These are phyloP conservation scores for Marasmius oreades DNA, from an alignment of 1,284 basidiomycete species.

Conservation along the genomic window DNA sequence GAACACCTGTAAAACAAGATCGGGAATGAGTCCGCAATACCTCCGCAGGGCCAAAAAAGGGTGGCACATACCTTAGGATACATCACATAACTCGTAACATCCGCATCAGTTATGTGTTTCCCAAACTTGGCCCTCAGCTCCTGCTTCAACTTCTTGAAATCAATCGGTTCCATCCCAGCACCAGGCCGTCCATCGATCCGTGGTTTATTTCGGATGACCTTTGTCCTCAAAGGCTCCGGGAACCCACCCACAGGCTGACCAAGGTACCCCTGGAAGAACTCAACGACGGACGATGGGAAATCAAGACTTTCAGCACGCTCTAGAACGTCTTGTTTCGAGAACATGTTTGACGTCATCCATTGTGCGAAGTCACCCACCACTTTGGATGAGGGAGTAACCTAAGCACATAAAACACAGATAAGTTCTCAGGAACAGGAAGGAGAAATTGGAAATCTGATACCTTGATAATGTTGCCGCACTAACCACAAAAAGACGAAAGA, in stretches of 20 bases:
- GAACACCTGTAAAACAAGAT: slow-evolving; percentile 68
- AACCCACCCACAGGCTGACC: slow-evolving; percentile 97
- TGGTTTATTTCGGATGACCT: slow-evolving; percentile 92
- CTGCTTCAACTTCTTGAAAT: slow-evolving; percentile 95
- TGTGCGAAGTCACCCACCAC: slow-evolving; percentile 99
- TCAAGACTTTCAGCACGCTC: slow-evolving; percentile 88
- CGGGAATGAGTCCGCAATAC: too few relatives aligned
- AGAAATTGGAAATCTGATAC: slow-evolving; percentile 23
- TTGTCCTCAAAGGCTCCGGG: slow-evolving; percentile 92
- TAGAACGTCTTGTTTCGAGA: slow-evolving; percentile 85
- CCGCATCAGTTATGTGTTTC: slow-evolving; percentile 87
- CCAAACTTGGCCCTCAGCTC: slow-evolving; percentile 94
- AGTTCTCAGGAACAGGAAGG: background rate
- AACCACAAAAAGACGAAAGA: slow-evolving; percentile 6
- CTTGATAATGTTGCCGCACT: slow-evolving; percentile 99
- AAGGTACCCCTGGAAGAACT: slow-evolving; percentile 98
- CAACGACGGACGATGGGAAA: slow-evolving; percentile 95
- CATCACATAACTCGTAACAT: slow-evolving; percentile 96
- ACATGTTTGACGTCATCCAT: slow-evolving; percentile 96
- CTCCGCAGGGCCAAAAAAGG: slow-evolving; percentile 1
- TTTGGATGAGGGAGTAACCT: slow-evolving; percentile 98
- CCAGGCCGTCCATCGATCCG: slow-evolving; percentile 95
- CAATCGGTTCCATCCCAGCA: slow-evolving; percentile 79
- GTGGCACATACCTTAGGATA: slow-evolving; percentile 74
- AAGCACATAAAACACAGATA: background rate